Base-by-base conservation (phyloP, 192 early-diverging fungal species). In the Kickxella alabastrina region DNA sequence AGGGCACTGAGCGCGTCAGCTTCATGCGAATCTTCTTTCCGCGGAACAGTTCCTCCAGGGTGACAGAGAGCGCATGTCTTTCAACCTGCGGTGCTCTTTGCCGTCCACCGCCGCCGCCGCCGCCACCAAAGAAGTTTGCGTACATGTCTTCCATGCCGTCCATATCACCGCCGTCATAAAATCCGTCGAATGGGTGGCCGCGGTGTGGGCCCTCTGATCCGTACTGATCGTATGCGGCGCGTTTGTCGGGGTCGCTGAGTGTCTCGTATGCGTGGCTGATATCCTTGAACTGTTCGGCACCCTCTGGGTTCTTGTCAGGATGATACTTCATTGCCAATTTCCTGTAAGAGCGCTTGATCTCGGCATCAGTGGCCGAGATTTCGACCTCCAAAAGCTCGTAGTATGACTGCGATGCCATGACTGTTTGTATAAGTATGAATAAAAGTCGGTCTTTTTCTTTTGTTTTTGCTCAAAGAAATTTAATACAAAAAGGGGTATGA, bases 181-280 rank as follows among this genome's bases (percentile, higher is more conserved):
- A 65, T 6, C 52, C 48, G 36, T 37, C 52, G 39, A 47, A 62
- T 44, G 50, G 79, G 15, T 82, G 89, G 24, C 78, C 81, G 19
- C 31, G 39, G 10, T 42, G 32, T 19, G 32, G 49, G 17, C 51
- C 66, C 6, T 19, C 37, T 1, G 27, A 71, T 21, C 91, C 93
- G 63, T 84, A 83, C 53, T 83, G 82, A 63, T 91, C 89, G 64
- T 91, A 91, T 6, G 80, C 72, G 6, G 82, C 80, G 12, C 86
- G 70, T 62, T 79, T 82, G 35, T 83, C 69, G 0, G 77, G 61
- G 45, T 89, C 89, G 43, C 83, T 85, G 2, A 91, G 82, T 31
- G 85, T 70, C 57, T 89, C 87, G 68, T 91, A 91, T 9, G 89
- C 89, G 59, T 89, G 86, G 56, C 84, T 86, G 43, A 91, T 87